phyloP scores from a whole-genome alignment of 805 yeast species.

The Cyberlindnera lachancei region DNA sequence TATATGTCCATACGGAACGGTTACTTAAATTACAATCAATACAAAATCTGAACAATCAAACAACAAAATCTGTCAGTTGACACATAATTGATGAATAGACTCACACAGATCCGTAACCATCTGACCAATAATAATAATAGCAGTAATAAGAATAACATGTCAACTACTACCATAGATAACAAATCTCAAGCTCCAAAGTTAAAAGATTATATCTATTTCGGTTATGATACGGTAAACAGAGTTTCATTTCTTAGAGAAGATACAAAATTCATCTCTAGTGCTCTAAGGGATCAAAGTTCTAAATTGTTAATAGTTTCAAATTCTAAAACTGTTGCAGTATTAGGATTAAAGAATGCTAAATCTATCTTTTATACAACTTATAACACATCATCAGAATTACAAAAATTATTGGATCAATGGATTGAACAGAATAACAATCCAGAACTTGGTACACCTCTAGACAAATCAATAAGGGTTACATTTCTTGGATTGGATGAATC shows the following conservation, averaged over 20 bases:
- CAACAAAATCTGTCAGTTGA: no score
- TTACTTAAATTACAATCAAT: no score
- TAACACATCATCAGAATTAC: conserved; percentile 12
- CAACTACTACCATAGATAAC: no score
- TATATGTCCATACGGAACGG: no score
- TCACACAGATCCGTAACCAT: no score
- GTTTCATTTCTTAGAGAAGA: conserved; percentile 53
- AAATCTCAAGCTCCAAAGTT: no score
- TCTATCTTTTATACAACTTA: no score
- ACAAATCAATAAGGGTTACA: conserved; percentile 33
- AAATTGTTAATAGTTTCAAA: conserved; percentile 31
- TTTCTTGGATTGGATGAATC: conserved; percentile 44
- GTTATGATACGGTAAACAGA: conserved; percentile 46
- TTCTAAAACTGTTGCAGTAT: conserved; percentile 18
- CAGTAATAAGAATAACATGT: no score
- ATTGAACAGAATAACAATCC: conserved; percentile 3
- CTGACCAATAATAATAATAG: no score
- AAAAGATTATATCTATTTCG: conserved; percentile 31
- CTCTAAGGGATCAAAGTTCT: conserved; percentile 34
- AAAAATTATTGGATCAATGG: conserved; percentile 11
- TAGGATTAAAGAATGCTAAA: neutral
- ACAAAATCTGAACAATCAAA: no score
- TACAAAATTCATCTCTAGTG: conserved; percentile 34
- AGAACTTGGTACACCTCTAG: conserved; percentile 16
- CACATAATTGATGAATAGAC: no score